Conservation (phyloP, 2,329 filamentous ascomycete species). For the Diplocarpon rosae region DNA sequence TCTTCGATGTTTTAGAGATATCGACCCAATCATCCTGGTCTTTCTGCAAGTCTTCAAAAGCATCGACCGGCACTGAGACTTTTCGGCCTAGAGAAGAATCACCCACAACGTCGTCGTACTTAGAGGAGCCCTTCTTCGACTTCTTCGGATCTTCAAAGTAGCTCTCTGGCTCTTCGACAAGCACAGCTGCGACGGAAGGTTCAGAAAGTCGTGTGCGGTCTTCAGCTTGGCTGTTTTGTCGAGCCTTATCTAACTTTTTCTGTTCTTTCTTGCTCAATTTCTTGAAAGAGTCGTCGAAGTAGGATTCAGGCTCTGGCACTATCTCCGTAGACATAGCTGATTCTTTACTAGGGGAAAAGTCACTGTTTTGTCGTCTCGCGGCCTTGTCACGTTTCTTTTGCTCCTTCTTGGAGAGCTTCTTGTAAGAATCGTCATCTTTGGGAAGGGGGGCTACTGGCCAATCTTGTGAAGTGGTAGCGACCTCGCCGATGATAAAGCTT, state of each 20-base stretch:
- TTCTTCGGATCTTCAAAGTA: slow-evolving; percentile 24
- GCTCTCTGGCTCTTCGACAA: slow-evolving; percentile 24
- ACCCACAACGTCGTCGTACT: slow-evolving; percentile 30
- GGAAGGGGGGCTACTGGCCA: slow-evolving; percentile 28
- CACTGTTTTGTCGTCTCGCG: slow-evolving; percentile 21
- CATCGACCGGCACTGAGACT: slow-evolving; percentile 23
- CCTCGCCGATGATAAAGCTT: slow-evolving; percentile 39
- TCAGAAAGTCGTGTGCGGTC: slow-evolving; percentile 16
- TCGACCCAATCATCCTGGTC: slow-evolving; percentile 30
- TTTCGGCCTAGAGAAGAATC: slow-evolving; percentile 18
- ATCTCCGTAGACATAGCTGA: slow-evolving; percentile 8
- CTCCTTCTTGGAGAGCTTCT: slow-evolving; percentile 30
- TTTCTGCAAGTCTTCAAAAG: slow-evolving; percentile 25
- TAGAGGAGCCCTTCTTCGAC: slow-evolving; percentile 20
- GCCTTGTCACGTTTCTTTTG: slow-evolving; percentile 35
- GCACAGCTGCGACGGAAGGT: slow-evolving; percentile 9
- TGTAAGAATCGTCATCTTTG: slow-evolving; percentile 24
- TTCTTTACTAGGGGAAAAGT: slow-evolving; percentile 14
- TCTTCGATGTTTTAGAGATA: slow-evolving; percentile 29
- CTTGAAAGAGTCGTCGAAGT: slow-evolving; percentile 20
- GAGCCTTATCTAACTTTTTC: slow-evolving; percentile 36
- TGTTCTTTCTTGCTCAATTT: slow-evolving; percentile 39
- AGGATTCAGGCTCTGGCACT: slow-evolving; percentile 20
- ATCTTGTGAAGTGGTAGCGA: slow-evolving; percentile 32
- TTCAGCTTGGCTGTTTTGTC: slow-evolving; percentile 27